Evolutionary conservation across 2,329 filamentous ascomycete species (phyloP), one percentile per base, ranked within the genome.

Genomic region (Nothopassalora personata): DNA sequence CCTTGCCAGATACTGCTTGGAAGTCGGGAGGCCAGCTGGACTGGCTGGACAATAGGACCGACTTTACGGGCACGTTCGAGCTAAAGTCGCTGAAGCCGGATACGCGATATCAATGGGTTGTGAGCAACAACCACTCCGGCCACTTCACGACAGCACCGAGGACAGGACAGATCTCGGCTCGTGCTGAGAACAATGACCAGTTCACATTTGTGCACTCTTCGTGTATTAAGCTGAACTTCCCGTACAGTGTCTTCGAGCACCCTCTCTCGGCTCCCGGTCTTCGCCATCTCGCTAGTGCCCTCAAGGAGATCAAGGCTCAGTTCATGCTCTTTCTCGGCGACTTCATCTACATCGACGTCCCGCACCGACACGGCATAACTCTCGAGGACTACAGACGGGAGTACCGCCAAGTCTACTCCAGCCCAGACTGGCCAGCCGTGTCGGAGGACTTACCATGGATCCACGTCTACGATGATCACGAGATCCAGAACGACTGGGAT

Each of bases 391-490:
- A 97, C 73, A 85, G 92, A 53, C 85, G 90, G 70, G 91, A 97
- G 71, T 99, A 99, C 71, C 87, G 93, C 19, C 91, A 95, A 67
- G 87, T 97, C n/a, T 99, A 99, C 70, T 88, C 90, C 0, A 96
- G 92, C 2, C 93, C 93, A 0, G 93, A 96, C 64, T 99, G 94
- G 94, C 80, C 83, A 0, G 78, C 85, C 0, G 86, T 89, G 10
- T 85, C 85, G 0, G 81, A 88, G 66, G 86, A 91, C 57, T 79
- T 97, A n/a, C 95, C 92, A 67, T 99, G 94, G 94, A 90, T 97
- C 48, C 94, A 99, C 70, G 92, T 96, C 1, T 83, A 97, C 6
- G 94, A 99, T 70, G 94, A 99, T 72, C 94, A 99, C 69, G 94
- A 99, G 72, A 97, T 99, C 62, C 83, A 84, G 5, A 97, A 99